Conservation (phyloP, 257 asterid genomes). For the Solanum sejunctum region DNA sequence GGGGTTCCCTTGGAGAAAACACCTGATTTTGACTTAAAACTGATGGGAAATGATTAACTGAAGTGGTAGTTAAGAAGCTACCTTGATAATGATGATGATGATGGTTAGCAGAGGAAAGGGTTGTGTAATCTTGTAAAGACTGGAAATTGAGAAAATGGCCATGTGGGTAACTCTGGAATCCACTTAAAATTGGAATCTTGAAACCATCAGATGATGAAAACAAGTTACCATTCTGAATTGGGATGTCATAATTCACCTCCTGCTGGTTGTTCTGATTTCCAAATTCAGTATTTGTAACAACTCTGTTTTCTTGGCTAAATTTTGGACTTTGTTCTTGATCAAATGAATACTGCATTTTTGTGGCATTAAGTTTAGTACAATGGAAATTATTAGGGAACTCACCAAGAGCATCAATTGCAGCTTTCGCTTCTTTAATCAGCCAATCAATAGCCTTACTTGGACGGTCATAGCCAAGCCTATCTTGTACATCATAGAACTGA, state of each 20-base stretch:
- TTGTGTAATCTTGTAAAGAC: neutral
- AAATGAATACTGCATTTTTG: neutral
- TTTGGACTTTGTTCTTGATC: neutral
- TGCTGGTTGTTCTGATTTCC: neutral
- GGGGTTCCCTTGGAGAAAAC: constrained; percentile 99
- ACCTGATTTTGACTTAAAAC: constrained; percentile 44
- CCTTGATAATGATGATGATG: neutral
- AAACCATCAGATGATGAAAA: neutral
- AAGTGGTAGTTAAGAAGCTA: neutral
- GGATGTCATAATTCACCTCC: neutral
- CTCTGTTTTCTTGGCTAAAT: neutral
- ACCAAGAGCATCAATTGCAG: constrained; percentile 87
- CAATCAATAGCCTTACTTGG: constrained; percentile 98
- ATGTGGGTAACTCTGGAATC: neutral
- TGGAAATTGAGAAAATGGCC: neutral
- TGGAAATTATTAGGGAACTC: neutral
- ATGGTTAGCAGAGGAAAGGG: neutral
- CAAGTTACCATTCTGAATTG: neutral
- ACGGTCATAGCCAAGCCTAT: constrained; percentile 95
- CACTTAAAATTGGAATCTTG: neutral
- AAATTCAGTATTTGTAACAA: neutral
- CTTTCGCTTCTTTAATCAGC: constrained; percentile 81
- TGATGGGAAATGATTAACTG: neutral
- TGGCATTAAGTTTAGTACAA: neutral
- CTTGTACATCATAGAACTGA: constrained; percentile 95